phyloP scores from a whole-genome alignment of 352 stramenopile genomes.

The Plasmopara halstedii region DNA sequence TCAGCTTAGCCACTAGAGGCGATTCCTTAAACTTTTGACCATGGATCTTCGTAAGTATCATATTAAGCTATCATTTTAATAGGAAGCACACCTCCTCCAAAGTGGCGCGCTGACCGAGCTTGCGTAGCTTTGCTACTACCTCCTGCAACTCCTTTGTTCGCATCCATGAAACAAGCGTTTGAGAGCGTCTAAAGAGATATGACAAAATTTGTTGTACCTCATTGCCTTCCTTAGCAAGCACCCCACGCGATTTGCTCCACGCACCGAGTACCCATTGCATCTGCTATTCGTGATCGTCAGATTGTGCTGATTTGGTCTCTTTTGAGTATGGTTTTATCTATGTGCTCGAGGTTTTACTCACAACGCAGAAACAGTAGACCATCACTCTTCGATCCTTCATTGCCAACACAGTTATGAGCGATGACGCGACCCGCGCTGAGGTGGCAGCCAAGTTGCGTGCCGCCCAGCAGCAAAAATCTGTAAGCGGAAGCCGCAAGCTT shows the following conservation, averaged over 20 bases:
- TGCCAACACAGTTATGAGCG: conserved; percentile 12
- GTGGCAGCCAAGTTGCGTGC: conserved; percentile 37
- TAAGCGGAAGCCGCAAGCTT: conserved; percentile 40
- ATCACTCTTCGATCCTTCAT: conserved; percentile 19
- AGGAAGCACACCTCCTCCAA: conserved; percentile 35
- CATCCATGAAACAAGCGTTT: not conserved
- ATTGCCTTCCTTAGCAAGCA: conserved; percentile 38
- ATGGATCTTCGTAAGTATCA: not conserved
- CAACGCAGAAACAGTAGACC: conserved; percentile 11
- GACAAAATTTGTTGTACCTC: conserved; percentile 13
- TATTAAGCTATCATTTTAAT: not conserved
- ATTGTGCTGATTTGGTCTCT: too few species aligned
- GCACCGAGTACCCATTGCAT: conserved; percentile 21
- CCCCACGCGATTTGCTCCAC: conserved; percentile 34
- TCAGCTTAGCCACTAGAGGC: conserved; percentile 43
- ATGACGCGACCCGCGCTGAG: conserved; percentile 21
- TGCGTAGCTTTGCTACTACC: conserved; percentile 46
- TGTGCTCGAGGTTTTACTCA: conserved; percentile 2
- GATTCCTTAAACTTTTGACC: conserved; percentile 58
- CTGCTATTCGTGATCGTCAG: too few species aligned
- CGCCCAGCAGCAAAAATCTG: conserved; percentile 12
- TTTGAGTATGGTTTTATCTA: not conserved
- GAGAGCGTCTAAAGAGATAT: not conserved
- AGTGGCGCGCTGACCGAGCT: conserved; percentile 43
- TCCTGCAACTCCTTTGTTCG: conserved; percentile 41